Evolutionary conservation across 345 rosid genomes (phyloP).

Genomic region (Nasturtium officinale): DNA sequence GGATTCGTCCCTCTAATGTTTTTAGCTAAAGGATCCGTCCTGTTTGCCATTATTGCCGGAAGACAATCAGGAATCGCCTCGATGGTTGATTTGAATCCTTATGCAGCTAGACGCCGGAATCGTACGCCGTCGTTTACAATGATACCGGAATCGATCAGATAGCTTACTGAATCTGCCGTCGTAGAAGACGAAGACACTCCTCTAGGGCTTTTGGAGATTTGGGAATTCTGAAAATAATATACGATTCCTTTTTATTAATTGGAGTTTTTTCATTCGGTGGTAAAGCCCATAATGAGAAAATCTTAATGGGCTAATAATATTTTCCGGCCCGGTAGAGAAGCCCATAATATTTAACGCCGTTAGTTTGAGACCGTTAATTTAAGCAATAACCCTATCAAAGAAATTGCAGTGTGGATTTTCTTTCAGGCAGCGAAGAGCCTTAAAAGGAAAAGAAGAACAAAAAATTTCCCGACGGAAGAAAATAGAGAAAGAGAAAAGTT

Average conservation of each 20-base stretch:
- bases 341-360: slow-evolving; percentile 44
- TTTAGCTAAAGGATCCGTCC: slow-evolving; percentile 89
- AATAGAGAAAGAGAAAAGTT: slow-evolving; percentile 23
- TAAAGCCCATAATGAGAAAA: slow-evolving; percentile 18
- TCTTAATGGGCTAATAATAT: neutral
- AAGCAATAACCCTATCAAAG: slow-evolving; percentile 38
- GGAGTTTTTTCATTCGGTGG: neutral
- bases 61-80: neutral
- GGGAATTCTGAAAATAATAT: neutral
- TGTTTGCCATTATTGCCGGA: slow-evolving; percentile 60
- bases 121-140: neutral
- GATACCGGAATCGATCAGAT: neutral
- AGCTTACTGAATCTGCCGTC: slow-evolving; percentile 8
- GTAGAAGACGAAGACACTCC: slow-evolving; percentile 16
- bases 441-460: neutral
- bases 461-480: neutral
- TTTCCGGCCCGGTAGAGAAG: neutral
- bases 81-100: neutral
- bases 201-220: slow-evolving; percentile 22
- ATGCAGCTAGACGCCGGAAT: neutral
- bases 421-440: neutral
- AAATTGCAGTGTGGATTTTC: slow-evolving; percentile 2
- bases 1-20: slow-evolving; percentile 88
- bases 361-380: slow-evolving; percentile 20
- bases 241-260: neutral